Percentiles rank a stretch among this genome's conserved stretches.
These are phyloP conservation scores for Herpotrichia juniperi DNA, from an alignment of 2,329 filamentous ascomycete genomes.

Conservation along the genomic window DNA sequence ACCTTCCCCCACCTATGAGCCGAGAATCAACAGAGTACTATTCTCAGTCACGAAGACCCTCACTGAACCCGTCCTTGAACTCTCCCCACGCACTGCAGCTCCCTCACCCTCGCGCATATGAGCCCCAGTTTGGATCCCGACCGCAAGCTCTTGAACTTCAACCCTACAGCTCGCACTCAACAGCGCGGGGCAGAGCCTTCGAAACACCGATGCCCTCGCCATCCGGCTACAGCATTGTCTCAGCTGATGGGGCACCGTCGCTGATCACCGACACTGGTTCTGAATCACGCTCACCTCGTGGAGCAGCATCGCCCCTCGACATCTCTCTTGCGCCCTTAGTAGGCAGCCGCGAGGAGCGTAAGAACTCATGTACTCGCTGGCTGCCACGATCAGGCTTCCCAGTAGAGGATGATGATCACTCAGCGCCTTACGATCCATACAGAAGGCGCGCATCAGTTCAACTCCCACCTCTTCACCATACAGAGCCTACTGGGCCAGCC, in stretches of 20 bases:
- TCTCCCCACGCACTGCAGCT: slow-evolving; percentile 39
- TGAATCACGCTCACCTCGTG: slow-evolving; percentile 53
- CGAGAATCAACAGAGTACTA: slow-evolving; percentile 21
- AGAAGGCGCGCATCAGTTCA: slow-evolving; percentile 40
- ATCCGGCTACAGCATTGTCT: slow-evolving; percentile 66
- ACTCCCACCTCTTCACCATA: slow-evolving; percentile 37
- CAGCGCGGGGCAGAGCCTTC: slow-evolving; percentile 38
- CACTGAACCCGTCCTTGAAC: slow-evolving; percentile 31
- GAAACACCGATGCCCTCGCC: slow-evolving; percentile 70
- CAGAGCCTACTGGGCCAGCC: slow-evolving; percentile 22
- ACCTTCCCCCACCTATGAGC: slow-evolving; percentile 20
- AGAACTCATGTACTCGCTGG: slow-evolving; percentile 42
- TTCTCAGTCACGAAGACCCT: slow-evolving; percentile 34
- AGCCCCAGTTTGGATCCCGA: slow-evolving; percentile 37
- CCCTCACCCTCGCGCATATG: slow-evolving; percentile 39
- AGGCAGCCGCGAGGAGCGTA: slow-evolving; percentile 43
- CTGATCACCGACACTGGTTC: slow-evolving; percentile 70
- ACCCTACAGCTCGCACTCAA: slow-evolving; percentile 26
- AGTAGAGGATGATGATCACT: slow-evolving; percentile 41
- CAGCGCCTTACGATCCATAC: slow-evolving; percentile 28
- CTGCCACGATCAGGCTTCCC: slow-evolving; percentile 47
- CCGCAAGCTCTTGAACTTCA: slow-evolving; percentile 40
- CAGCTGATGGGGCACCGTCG: slow-evolving; percentile 69
- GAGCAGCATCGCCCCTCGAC: slow-evolving; percentile 54
- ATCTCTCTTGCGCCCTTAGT: slow-evolving; percentile 46